Conservation (phyloP, 192 early-diverging fungal genomes). For the Linderina pennispora region DNA sequence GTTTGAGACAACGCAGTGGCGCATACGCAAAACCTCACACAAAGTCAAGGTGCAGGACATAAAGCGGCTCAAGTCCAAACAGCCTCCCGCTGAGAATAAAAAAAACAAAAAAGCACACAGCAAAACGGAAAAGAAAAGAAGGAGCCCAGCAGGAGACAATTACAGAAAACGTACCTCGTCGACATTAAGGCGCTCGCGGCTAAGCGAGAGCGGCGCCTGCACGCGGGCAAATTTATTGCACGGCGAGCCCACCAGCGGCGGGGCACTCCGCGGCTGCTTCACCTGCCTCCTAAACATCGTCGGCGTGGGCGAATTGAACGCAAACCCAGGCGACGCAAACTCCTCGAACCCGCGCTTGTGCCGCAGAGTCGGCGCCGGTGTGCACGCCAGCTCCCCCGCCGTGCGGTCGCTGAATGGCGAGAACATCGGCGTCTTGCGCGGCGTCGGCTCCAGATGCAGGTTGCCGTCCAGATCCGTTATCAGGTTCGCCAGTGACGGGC, state of each 20-base stretch:
- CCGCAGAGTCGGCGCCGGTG: slow-evolving; percentile 17
- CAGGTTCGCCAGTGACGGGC: slow-evolving; percentile 26
- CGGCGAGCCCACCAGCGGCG: slow-evolving; percentile 12
- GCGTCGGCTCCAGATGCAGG: slow-evolving; percentile 17
- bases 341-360: slow-evolving; percentile 29
- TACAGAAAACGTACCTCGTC: slow-evolving; percentile 29
- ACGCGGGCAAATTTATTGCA: neutral
- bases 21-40: too few relatives aligned
- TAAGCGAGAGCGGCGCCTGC: slow-evolving; percentile 6
- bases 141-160: neutral
- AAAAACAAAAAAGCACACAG: neutral
- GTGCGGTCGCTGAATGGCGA: slow-evolving; percentile 16
- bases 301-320: slow-evolving; percentile 15
- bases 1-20: too few relatives aligned
- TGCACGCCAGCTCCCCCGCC: slow-evolving; percentile 7
- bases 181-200: slow-evolving; percentile 14
- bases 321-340: slow-evolving; percentile 11
- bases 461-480: slow-evolving; percentile 30
- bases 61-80: neutral
- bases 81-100: neutral
- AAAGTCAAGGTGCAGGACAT: neutral
- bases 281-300: slow-evolving; percentile 18
- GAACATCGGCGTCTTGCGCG: slow-evolving; percentile 6
- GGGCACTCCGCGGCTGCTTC: neutral
- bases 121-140: neutral